Percentiles rank a stretch among this genome's conserved stretches.
Evolutionary conservation across 2,329 filamentous ascomycete species (phyloP).

Genomic region (Fonsecaea pugnacius): DNA sequence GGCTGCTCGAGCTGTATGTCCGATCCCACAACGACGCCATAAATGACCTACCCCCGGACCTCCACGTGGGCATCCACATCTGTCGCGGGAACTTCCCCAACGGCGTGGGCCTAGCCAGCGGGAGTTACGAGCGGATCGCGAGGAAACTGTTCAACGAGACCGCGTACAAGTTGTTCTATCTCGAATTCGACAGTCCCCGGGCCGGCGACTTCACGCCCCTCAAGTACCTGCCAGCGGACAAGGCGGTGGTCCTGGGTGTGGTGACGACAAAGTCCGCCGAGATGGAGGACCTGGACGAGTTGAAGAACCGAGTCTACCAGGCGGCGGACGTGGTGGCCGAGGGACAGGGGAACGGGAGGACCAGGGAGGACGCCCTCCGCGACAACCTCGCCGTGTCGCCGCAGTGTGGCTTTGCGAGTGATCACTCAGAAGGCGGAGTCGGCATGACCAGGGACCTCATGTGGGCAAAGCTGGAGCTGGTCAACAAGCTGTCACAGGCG

Average conservation of each 20-base stretch:
- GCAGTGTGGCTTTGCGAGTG: slow-evolving; percentile 75
- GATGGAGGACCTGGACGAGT: slow-evolving; percentile 23
- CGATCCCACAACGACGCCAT: slow-evolving; percentile 55
- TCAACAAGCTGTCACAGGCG: slow-evolving; percentile 72
- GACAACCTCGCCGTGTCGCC: slow-evolving; percentile 70
- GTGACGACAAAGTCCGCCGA: slow-evolving; percentile 31
- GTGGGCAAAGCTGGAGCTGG: slow-evolving; percentile 72
- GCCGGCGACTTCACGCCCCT: slow-evolving; percentile 32
- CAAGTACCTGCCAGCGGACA: slow-evolving; percentile 27
- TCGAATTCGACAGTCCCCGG: slow-evolving; percentile 33
- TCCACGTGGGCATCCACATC: slow-evolving; percentile 29
- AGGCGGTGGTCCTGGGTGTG: slow-evolving; percentile 30
- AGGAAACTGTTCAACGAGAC: slow-evolving; percentile 28
- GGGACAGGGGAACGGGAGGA: slow-evolving; percentile 17
- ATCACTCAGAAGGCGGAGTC: slow-evolving; percentile 68
- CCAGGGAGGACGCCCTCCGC: slow-evolving; percentile 19
- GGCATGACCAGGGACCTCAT: slow-evolving; percentile 70
- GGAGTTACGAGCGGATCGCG: slow-evolving; percentile 31
- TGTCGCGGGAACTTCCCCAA: slow-evolving; percentile 32
- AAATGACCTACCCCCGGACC: slow-evolving; percentile 18
- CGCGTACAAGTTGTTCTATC: slow-evolving; percentile 28
- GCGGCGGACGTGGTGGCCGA: slow-evolving; percentile 25
- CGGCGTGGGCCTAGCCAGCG: slow-evolving; percentile 26
- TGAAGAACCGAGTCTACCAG: slow-evolving; percentile 24
- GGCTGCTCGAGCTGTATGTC: slow-evolving; percentile 76